Conservation (phyloP, 805 yeast genomes). For the Candida anglica region DNA sequence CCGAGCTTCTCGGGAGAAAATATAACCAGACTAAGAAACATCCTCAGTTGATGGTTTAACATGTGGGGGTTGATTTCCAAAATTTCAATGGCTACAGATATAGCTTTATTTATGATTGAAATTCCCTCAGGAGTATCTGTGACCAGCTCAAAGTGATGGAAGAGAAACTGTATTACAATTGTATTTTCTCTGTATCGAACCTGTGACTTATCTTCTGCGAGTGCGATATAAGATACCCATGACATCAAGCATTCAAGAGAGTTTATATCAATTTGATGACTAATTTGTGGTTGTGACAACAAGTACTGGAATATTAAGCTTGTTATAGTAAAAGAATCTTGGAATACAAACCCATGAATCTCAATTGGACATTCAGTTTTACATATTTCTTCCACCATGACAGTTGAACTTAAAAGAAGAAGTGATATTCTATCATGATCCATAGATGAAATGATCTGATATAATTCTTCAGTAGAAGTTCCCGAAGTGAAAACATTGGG, state of each 20-base stretch:
- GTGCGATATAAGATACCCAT: conserved; percentile 35
- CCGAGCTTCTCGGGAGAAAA: conserved; percentile 45
- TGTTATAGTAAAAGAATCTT: conserved; percentile 1
- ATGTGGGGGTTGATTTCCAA: conserved; percentile 44
- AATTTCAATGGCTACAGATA: conserved; percentile 38
- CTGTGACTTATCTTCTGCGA: conserved; percentile 30
- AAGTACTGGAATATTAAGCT: background rate
- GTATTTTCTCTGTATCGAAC: conserved; percentile 18
- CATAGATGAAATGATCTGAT: background rate
- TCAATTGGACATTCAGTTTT: conserved; percentile 26
- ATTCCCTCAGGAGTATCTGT: background rate
- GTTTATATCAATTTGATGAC: conserved; percentile 8
- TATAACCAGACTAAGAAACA: conserved; percentile 26
- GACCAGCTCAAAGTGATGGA: conserved; percentile 9
- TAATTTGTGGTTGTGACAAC: conserved; percentile 6
- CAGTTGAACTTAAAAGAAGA: conserved; percentile 24
- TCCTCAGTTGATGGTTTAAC: conserved; percentile 25
- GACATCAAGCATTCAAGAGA: conserved; percentile 25
- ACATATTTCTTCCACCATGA: conserved; percentile 48
- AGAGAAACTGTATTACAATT: conserved; percentile 12
- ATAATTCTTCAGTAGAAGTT: background rate
- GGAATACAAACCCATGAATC: conserved; percentile 27
- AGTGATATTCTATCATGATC: background rate
- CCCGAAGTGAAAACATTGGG: no score
- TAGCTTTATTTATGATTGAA: conserved; percentile 18